Evolutionary conservation across 2,329 filamentous ascomycete genomes (phyloP).

Genomic region (Chaetomiaceae sp.): DNA sequence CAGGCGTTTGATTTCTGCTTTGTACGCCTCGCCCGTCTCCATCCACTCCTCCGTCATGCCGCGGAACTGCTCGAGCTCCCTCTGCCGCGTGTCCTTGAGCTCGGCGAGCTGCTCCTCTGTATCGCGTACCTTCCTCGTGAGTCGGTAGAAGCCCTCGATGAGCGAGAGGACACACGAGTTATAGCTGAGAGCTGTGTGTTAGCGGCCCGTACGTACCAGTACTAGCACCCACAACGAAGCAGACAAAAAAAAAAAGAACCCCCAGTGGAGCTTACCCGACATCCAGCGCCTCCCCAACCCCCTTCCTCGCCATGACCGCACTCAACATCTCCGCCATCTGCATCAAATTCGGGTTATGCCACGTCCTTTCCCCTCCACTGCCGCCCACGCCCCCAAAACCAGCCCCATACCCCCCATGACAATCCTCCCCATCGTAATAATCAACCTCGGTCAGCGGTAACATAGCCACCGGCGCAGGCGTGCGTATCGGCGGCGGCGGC

Average conservation of each 20-base stretch:
- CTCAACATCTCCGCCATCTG: slow-evolving; percentile 44
- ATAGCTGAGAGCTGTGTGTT: slow-evolving; percentile 29
- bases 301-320: slow-evolving; percentile 34
- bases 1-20: slow-evolving; percentile 38
- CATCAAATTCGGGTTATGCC: slow-evolving; percentile 41
- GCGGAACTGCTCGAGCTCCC: slow-evolving; percentile 35
- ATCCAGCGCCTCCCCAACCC: slow-evolving; percentile 14
- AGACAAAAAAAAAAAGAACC: background rate
- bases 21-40: slow-evolving; percentile 36
- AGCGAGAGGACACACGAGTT: slow-evolving; percentile 40
- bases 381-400: background rate
- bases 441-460: slow-evolving; percentile 9
- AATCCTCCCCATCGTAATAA: background rate
- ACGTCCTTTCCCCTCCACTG: slow-evolving; percentile 20
- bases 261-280: slow-evolving; percentile 14
- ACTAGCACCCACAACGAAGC: too few relatives aligned
- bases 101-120: slow-evolving; percentile 27
- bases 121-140: slow-evolving; percentile 26
- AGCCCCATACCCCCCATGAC: background rate
- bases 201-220: too few relatives aligned
- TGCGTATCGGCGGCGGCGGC: background rate
- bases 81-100: slow-evolving; percentile 29
- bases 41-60: slow-evolving; percentile 37
- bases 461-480: slow-evolving; percentile 7
- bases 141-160: slow-evolving; percentile 35